Conservation (phyloP, 192 early-diverging fungal species). For the Coemansia sp. region DNA sequence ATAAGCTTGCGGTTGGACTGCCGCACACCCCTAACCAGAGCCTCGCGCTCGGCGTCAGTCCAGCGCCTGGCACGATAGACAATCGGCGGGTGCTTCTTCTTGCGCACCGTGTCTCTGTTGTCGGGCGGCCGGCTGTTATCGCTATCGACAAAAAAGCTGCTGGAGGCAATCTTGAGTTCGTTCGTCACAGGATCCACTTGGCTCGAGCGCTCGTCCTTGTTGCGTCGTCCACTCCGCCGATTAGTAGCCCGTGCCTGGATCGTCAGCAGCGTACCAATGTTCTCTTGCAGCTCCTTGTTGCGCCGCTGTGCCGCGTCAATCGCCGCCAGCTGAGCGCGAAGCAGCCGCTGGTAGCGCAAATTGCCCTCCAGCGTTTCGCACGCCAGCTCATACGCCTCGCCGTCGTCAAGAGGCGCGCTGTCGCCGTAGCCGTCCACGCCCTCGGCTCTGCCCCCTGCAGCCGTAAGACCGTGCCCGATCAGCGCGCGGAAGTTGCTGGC, state of each 20-base stretch:
- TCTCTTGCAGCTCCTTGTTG: slow-evolving; percentile 53
- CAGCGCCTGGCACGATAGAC: slow-evolving; percentile 56
- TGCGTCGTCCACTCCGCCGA: slow-evolving; percentile 41
- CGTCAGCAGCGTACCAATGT: slow-evolving; percentile 39
- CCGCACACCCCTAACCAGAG: slow-evolving; percentile 55
- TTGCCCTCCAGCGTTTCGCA: slow-evolving; percentile 57
- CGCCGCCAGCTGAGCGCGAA: slow-evolving; percentile 47
- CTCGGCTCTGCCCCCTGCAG: not conserved
- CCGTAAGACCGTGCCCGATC: slow-evolving; percentile 40
- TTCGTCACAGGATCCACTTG: slow-evolving; percentile 42
- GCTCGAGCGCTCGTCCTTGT: slow-evolving; percentile 23
- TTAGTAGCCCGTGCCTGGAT: slow-evolving; percentile 44
- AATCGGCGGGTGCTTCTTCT: slow-evolving; percentile 54
- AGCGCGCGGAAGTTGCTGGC: slow-evolving; percentile 50
- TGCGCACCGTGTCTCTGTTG: slow-evolving; percentile 55
- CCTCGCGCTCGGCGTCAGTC: slow-evolving; percentile 59
- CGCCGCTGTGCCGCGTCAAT: slow-evolving; percentile 56
- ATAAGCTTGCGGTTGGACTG: slow-evolving; percentile 54
- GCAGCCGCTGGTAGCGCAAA: slow-evolving; percentile 48
- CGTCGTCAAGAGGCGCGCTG: slow-evolving; percentile 31
- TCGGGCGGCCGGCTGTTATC: slow-evolving; percentile 50
- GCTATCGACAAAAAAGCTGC: slow-evolving; percentile 44
- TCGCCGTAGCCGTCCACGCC: slow-evolving; percentile 17
- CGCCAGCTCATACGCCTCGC: slow-evolving; percentile 41
- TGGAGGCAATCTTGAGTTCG: slow-evolving; percentile 25